Conservation (phyloP, 1,284 basidiomycete genomes). For the Cryptococcus sp. region DNA sequence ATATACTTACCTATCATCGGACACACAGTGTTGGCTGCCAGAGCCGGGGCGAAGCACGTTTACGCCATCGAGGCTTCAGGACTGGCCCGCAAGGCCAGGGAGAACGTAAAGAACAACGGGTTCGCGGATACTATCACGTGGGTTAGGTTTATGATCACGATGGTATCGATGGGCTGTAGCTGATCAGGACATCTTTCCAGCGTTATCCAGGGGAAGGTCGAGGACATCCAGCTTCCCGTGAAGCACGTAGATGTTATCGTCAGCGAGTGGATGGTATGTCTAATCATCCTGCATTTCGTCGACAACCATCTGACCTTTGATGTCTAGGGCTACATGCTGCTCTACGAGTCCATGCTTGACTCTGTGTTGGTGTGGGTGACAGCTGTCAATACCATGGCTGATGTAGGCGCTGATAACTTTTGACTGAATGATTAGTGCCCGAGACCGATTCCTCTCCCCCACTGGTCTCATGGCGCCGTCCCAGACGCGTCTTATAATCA, state of each 20-base stretch:
- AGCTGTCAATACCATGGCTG: not conserved
- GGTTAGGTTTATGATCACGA: slow-evolving; percentile 25
- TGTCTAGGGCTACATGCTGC: slow-evolving; percentile 64
- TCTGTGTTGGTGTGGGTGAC: slow-evolving; percentile 65
- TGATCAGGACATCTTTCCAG: too few species aligned
- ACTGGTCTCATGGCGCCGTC: slow-evolving; percentile 86
- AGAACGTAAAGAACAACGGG: slow-evolving; percentile 77
- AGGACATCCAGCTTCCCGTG: slow-evolving; percentile 68
- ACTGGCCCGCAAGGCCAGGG: slow-evolving; percentile 75
- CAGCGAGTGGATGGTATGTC: slow-evolving; percentile 89
- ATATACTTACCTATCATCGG: not conserved
- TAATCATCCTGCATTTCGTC: not conserved
- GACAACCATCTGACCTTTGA: not conserved
- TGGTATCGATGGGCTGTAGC: not conserved
- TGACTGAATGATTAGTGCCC: slow-evolving; percentile 52
- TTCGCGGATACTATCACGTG: slow-evolving; percentile 72
- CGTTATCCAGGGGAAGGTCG: slow-evolving; percentile 82
- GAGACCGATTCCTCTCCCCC: slow-evolving; percentile 76
- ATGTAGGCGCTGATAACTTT: not conserved
- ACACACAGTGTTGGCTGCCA: slow-evolving; percentile 72
- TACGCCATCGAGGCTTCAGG: slow-evolving; percentile 90
- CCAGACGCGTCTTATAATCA: slow-evolving; percentile 81
- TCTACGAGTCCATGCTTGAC: slow-evolving; percentile 97
- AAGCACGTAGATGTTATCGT: slow-evolving; percentile 87
- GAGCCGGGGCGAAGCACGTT: slow-evolving; percentile 86